Evolutionary conservation across 2,329 filamentous ascomycete species (phyloP).

Genomic region (Trichophyton schoenleinii): DNA sequence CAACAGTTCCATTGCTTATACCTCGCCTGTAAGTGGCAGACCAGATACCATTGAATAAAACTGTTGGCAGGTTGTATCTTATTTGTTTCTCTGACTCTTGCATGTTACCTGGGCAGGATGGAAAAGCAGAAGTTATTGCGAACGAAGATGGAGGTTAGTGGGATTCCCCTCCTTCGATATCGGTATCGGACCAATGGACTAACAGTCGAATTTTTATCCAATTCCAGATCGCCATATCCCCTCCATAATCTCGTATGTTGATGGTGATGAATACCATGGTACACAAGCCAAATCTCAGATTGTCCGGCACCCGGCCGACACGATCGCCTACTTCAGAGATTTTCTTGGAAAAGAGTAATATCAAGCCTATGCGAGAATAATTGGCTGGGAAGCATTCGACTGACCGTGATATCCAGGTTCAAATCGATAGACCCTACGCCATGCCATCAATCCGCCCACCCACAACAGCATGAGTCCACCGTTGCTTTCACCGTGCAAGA

Average conservation of each 20-base stretch:
- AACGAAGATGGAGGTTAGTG: slow-evolving; percentile 88
- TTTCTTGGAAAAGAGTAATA: slow-evolving; percentile 81
- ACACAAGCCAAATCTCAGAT: slow-evolving; percentile 90
- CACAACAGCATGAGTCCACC: slow-evolving; percentile 56
- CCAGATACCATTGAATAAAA: not conserved
- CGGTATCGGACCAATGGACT: not conserved
- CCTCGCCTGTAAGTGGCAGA: slow-evolving; percentile 43
- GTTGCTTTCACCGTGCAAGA: slow-evolving; percentile 79
- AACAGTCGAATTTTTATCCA: not conserved
- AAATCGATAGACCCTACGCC: slow-evolving; percentile 93
- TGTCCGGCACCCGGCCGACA: slow-evolving; percentile 84
- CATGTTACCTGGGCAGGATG: slow-evolving; percentile 44
- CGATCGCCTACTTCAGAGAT: slow-evolving; percentile 89
- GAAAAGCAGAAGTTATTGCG: slow-evolving; percentile 94
- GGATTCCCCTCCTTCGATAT: not conserved
- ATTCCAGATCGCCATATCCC: slow-evolving; percentile 83
- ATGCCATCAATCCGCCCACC: slow-evolving; percentile 86
- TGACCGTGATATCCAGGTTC: slow-evolving; percentile 42
- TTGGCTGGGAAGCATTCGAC: not conserved
- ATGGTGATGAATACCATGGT: slow-evolving; percentile 93
- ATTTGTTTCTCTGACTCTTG: not conserved
- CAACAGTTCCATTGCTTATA: slow-evolving; percentile 93
- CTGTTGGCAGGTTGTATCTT: not conserved
- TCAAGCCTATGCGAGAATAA: not conserved
- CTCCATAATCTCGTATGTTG: slow-evolving; percentile 82